Evolutionary conservation across 2,329 filamentous ascomycete genomes (phyloP).

Genomic region (Ophiocordyceps camponoti-floridani): DNA sequence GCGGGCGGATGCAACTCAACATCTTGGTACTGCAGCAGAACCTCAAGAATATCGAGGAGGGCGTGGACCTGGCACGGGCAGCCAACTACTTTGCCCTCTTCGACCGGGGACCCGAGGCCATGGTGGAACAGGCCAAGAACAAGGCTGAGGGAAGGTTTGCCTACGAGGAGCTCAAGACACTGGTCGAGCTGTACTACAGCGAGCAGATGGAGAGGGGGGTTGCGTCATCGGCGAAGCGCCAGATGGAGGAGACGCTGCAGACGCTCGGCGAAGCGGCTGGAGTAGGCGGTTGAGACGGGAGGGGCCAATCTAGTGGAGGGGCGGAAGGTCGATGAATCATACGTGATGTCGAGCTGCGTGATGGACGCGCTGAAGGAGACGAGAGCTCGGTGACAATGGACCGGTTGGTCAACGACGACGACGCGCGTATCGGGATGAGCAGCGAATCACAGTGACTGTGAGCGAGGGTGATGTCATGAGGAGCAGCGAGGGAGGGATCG

Average conservation of each 20-base stretch:
- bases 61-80: slow-evolving; percentile 44
- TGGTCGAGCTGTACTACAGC: slow-evolving; percentile 51
- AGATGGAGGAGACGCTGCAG: slow-evolving; percentile 52
- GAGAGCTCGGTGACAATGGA: too few relatives aligned
- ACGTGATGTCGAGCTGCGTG: too few relatives aligned
- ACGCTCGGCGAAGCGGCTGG: slow-evolving; percentile 40
- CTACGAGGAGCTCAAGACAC: slow-evolving; percentile 47
- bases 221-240: slow-evolving; percentile 45
- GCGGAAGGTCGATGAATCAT: not conserved
- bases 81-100: slow-evolving; percentile 55
- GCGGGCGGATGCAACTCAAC: slow-evolving; percentile 79
- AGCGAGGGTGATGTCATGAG: too few relatives aligned
- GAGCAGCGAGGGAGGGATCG: too few relatives aligned
- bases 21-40: slow-evolving; percentile 93
- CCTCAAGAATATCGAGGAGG: slow-evolving; percentile 74
- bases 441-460: too few relatives aligned
- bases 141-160: slow-evolving; percentile 29
- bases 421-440: too few relatives aligned
- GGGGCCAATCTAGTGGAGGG: not conserved
- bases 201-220: slow-evolving; percentile 53
- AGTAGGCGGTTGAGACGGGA: slow-evolving; percentile 17
- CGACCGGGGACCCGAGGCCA: slow-evolving; percentile 42
- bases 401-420: too few relatives aligned
- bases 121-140: slow-evolving; percentile 43
- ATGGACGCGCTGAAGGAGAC: too few relatives aligned